Base-by-base conservation (phyloP, 1,284 basidiomycete genomes). In the Rhodotorula glutinis region DNA sequence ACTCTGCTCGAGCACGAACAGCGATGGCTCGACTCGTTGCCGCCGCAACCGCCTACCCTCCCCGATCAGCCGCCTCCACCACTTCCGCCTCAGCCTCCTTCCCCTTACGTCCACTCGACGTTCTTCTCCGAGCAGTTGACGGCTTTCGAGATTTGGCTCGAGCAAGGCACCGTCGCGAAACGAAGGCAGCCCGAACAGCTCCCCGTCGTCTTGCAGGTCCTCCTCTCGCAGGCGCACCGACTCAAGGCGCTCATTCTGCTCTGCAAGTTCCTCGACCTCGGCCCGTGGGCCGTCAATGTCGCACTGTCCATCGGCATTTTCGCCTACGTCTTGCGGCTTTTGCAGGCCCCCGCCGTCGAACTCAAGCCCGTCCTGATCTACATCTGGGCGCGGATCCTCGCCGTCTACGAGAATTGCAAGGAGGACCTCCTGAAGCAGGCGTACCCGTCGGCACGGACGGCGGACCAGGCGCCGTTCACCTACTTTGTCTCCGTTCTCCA, bases 261-360 rank as follows among this genome's bases (percentile, higher is more conserved):
- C 16, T 95, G 92, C 47, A 91, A 95, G 79, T 98, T 98, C 75
- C 91, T 98, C 74, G 96, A 98, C 78, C 85, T 98, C 4, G 95
- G 95, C 0, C 94, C 95, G 10, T 98, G 95, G 94, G 95, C 96
- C 0, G 96, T 98, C 63, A 91, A 97, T 74, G 86, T 97, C 47
- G 93, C 96, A 11, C 84, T 98, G 46, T 91, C 91, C n/a, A 97
- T 98, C 75, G 95, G 95, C 27, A 98, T 98, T 76, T 98, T 98
- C 81, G 96, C 96, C 3, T 98, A 98, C 77, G 97, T 98, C 54
- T 92, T 93, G 70, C 95, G 96, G 76, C 85, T 98, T 9, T 84
- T 98, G 4, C 94, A 96, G 79, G 93, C 93, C 0, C 93, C 94
- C 0, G 92, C 92, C 0, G 88, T 89, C 70, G 95, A 98, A 76